Base-by-base conservation (phyloP, 345 rosid species). In the Eutrema heterophyllum region DNA sequence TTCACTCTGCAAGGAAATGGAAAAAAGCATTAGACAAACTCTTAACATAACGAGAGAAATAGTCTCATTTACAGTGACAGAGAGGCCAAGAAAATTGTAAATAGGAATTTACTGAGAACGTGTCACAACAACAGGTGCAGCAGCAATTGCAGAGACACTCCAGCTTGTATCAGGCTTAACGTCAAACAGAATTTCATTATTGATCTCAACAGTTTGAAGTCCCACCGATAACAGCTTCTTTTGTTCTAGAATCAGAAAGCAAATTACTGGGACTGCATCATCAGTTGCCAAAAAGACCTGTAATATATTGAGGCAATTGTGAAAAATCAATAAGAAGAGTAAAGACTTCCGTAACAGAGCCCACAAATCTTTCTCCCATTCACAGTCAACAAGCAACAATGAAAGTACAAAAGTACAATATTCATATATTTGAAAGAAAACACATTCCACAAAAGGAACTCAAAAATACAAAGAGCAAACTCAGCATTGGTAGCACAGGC, bases 241-340 rank as follows among this genome's bases (percentile, higher is more conserved):
- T 84, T 95, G 96, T 73, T 93, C 97, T 79, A 81, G 86, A 70
- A 88, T 84, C 80, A 95, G 93, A 83, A 95, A 85, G 78, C 96
- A 95, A 75, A 95, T 80, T 52, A 89, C 64, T 46, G 97, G 92
- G 69, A 84, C 85, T 63, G 86, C 79, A 81, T 87, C 92, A 82
- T 92, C 97, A 56, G 91, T 83, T 9, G 97, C 93, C 70, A 95
- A 81, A 82, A 95, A 95, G 68, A 92, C 96, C 99, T 95, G 86
- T 30, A 55, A 76, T 36, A 67, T 44, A 45, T 63, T 12, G 53
- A 64, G 35, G 56, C 49, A 76, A 15, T 50, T 65, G 49, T 72
- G 41, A 76, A 73, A 10, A 51, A 58, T 9, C 59, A 59, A 15
- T 45, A 14, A 59, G 41, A 30, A 39, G 29, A 59, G 73, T 48